Base-by-base conservation (phyloP, 2,329 filamentous ascomycete species). In the Fusarium anguioides region DNA sequence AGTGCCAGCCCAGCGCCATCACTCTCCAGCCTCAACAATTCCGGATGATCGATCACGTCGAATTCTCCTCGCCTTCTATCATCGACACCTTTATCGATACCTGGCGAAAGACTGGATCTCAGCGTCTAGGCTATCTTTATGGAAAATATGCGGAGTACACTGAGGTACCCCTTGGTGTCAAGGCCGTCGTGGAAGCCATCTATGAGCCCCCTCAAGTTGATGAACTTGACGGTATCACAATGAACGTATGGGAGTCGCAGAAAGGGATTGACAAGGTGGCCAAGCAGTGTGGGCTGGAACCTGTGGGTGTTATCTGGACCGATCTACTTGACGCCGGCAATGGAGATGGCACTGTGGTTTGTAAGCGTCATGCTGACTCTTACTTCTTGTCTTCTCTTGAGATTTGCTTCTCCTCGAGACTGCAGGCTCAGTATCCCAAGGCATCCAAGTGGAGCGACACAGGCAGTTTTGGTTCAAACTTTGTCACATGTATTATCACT, bases 11-110 rank as follows among this genome's bases (percentile, higher is more conserved):
- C 9, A 97, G 95, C 68, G 95, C 96, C 55, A 99, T 99, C 75
- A 97, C 93, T 12, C 82, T 99, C 51, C 94, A 98, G 75, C 93
- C 94, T 7, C 96, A 99, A 78, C 86, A 91, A 20, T 99, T 95
- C 78, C 93, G 96, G 49, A 97, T 96, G 92, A 94, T 99, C 5
- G 96, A 99, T 74, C 96, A 99, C 77, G 96, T 99, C 66, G 96
- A 99, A 78, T 98, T 99, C 76, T 90, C 95, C 3, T 90, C 92
- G 2, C 89, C 93, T 5, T 85, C 89, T 52, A 87, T 98, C 31
- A 92, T 98, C 72, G 92, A 99, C 76, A 88, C 87, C n/a, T 89
- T 98, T 56, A 88, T 99, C 68, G 89, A 97, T 74, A 92, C 95
- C 59, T 99, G 96, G 95, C 87, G 96, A 71, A 90, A 88, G 68